phyloP scores from a whole-genome alignment of 345 rosid genomes.

The Luvunga scandens region DNA sequence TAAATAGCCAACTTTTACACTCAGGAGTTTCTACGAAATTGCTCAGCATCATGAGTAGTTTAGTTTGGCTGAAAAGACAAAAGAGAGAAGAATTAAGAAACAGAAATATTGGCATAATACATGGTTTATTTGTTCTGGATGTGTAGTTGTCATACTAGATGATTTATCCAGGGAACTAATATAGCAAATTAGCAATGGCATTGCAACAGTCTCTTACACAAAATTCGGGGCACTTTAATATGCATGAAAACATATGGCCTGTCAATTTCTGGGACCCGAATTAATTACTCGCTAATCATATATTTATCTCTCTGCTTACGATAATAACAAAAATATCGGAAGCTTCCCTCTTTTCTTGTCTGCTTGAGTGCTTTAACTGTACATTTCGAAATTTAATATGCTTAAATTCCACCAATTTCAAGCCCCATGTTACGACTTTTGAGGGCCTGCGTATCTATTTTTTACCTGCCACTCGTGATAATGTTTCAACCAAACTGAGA shows the following conservation, averaged over 20 bases:
- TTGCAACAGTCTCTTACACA: background rate
- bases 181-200: background rate
- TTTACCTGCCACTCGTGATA: constrained; percentile 11
- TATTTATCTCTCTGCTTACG: background rate
- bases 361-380: background rate
- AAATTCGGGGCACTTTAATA: background rate
- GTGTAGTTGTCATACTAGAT: background rate
- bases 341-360: background rate
- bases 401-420: background rate
- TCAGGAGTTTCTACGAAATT: background rate
- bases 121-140: no score
- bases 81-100: no score
- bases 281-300: background rate
- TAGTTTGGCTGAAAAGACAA: background rate
- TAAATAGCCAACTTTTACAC: background rate
- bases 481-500: constrained; percentile 7
- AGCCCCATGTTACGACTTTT: background rate
- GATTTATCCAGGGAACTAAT: background rate
- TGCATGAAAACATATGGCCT: no score
- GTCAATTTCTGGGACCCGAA: background rate
- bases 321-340: background rate
- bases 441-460: background rate
- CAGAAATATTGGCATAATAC: background rate
- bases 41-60: background rate
- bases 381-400: background rate